Evolutionary conservation across 176 grass and related monocot genomes (phyloP), one percentile per base, ranked within the genome.

Genomic region (Triticum dicoccoides): DNA sequence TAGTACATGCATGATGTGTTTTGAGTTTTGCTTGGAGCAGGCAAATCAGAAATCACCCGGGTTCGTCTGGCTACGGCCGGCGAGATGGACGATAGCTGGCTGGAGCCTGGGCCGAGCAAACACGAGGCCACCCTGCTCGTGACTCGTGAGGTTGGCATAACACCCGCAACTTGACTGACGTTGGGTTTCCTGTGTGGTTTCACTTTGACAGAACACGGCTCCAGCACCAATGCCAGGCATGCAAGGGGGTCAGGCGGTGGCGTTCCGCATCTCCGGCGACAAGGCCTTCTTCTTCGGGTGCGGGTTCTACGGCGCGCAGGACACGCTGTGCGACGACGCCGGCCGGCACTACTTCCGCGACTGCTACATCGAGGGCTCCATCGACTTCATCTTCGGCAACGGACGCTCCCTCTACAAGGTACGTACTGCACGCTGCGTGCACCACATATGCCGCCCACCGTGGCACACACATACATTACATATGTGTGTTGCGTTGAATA

Each of bases 341-440:
- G 97, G 94, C 5, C 80, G 97, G 0, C 97, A 98, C 86, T 98
- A 98, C 94, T 96, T 96, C 94, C 93, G 93, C 82, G 94, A 94
- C 82, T 94, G 97, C 90, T 93, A 91, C 86, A 89, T 98, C 73
- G 54, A 96, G 89, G 97, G 97, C 61, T 96, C 97, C 82, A 96
- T 98, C 87, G 97, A 98, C 91, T 98, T 94, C 92, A 88, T 98
- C 82, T 98, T 98, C 85, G 97, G 97, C 80, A 96, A 98, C 65
- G 97, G 92, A 11, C 92, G 97, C 72, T 96, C 97, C 82, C 93
- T 98, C 27, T 98, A 96, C 90, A 98, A 94, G 94, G 93, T 92
- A 47, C 9, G 5, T 30, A 23, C 10, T 2, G n/a, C 34, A 29
- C 21, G 13, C 68, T 29, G 32, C 34, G 12, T 34, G 8, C 45